A percentile compares a stretch with the other conserved stretches of the same genome.
Conservation (phyloP, 2,329 filamentous ascomycete genomes). For the Emmonsiellopsis sp. region DNA sequence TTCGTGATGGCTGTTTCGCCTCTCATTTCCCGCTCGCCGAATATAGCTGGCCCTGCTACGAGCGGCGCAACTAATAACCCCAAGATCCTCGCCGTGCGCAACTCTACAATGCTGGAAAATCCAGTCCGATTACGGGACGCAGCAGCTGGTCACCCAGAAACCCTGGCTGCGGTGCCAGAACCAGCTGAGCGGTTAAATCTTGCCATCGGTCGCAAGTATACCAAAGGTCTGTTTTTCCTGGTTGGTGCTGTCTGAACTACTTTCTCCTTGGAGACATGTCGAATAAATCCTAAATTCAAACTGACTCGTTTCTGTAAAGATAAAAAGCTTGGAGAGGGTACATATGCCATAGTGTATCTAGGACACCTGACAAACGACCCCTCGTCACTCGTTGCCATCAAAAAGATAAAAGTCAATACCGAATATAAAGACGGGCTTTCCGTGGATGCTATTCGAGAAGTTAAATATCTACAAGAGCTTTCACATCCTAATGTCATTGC, state of each 20-base stretch:
- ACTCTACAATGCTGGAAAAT: conserved; percentile 11
- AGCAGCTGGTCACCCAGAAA: not conserved
- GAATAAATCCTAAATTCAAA: not conserved
- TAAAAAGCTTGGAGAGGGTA: conserved; percentile 89
- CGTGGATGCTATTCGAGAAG: conserved; percentile 89
- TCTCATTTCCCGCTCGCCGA: conserved; percentile 29
- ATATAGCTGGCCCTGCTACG: conserved; percentile 20
- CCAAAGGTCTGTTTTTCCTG: conserved; percentile 55
- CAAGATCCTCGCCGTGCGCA: conserved; percentile 25
- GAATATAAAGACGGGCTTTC: conserved; percentile 80
- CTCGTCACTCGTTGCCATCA: conserved; percentile 61
- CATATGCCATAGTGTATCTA: conserved; percentile 90
- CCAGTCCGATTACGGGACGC: not conserved
- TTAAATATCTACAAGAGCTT: conserved; percentile 90
- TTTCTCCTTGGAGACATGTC: conserved; percentile 3
- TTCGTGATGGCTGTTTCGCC: conserved; percentile 34
- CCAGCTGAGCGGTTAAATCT: conserved; percentile 70
- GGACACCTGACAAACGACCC: conserved; percentile 69
- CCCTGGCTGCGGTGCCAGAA: conserved; percentile 26
- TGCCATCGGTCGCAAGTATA: conserved; percentile 75
- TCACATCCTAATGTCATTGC: conserved; percentile 93
- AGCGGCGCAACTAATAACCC: conserved; percentile 23
- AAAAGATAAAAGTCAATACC: conserved; percentile 45
- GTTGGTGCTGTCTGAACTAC: conserved; percentile 4
- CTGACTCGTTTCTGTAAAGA: conserved; percentile 38